These are phyloP conservation scores for Tinospora cordifolia DNA, from an alignment of 164 flowering plant genomes.

Conservation along the genomic window DNA sequence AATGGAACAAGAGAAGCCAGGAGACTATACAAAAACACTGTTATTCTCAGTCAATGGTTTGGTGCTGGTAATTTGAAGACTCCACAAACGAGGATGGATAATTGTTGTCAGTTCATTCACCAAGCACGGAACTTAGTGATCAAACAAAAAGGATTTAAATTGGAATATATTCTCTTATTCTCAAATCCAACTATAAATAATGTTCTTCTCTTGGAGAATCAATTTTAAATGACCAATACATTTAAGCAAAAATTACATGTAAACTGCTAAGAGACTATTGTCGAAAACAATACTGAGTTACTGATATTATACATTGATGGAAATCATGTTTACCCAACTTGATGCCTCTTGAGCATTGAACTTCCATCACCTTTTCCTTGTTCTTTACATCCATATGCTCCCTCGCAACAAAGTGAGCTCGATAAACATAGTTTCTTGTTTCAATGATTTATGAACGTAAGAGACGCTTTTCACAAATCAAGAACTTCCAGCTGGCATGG, in stretches of 20 bases:
- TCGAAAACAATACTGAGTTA: not conserved
- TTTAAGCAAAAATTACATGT: not conserved
- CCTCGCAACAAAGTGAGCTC: not conserved
- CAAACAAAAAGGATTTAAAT: too few species aligned
- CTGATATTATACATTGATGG: not conserved
- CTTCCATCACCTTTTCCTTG: not conserved
- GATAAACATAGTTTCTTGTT: not conserved
- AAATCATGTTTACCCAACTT: not conserved
- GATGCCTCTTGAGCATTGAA: not conserved
- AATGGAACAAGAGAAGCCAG: too few species aligned
- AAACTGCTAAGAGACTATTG: not conserved
- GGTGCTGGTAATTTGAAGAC: too few species aligned
- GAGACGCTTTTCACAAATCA: slow-evolving; percentile 46
- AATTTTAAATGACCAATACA: not conserved
- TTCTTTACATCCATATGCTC: not conserved
- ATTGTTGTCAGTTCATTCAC: too few species aligned
- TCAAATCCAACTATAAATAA: too few species aligned
- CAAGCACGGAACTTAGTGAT: too few species aligned
- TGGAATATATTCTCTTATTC: too few species aligned
- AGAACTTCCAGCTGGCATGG: slow-evolving; percentile 50
- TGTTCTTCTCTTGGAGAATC: not conserved
- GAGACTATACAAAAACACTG: too few species aligned
- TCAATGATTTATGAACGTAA: slow-evolving; percentile 8
- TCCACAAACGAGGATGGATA: too few species aligned
- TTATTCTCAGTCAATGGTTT: too few species aligned